Evolutionary conservation across 345 rosid species (phyloP).

Genomic region (Zanthoxylum bungeanum): DNA sequence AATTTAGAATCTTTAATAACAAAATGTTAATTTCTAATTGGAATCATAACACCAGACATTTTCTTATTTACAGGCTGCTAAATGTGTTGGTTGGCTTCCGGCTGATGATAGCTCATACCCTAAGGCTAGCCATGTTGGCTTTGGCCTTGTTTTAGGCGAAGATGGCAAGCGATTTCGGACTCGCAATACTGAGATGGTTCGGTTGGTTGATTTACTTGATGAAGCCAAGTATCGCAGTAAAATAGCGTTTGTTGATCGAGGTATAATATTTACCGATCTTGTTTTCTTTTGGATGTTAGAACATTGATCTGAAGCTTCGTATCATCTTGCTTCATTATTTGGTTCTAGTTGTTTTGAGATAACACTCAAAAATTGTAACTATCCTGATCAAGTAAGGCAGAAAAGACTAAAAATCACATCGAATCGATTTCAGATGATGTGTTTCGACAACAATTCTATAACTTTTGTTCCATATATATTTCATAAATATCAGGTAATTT

Average conservation of each 20-base stretch:
- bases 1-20: too few species aligned
- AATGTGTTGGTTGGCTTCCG: slow-evolving; percentile 87
- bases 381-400: slow-evolving; percentile 60
- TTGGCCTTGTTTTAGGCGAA: slow-evolving; percentile 95
- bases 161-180: slow-evolving; percentile 93
- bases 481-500: too few species aligned
- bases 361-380: not conserved
- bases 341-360: not conserved
- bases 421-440: too few species aligned
- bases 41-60: slow-evolving; percentile 7
- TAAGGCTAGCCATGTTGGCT: slow-evolving; percentile 77
- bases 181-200: slow-evolving; percentile 79
- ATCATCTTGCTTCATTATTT: not conserved
- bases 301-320: not conserved
- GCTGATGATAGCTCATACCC: slow-evolving; percentile 49
- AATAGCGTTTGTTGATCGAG: slow-evolving; percentile 71
- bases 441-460: too few species aligned
- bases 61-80: slow-evolving; percentile 67
- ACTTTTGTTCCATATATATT: too few species aligned
- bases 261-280: slow-evolving; percentile 38
- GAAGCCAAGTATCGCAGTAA: slow-evolving; percentile 90
- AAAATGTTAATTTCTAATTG: not conserved
- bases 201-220: slow-evolving; percentile 88
- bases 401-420: too few species aligned
- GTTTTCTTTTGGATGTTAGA: slow-evolving; percentile 10